Evolutionary conservation across 495 filamentous ascomycete genomes (phyloP), one percentile per base, ranked within the genome.

Genomic region (Trichoderma asperelloides): DNA sequence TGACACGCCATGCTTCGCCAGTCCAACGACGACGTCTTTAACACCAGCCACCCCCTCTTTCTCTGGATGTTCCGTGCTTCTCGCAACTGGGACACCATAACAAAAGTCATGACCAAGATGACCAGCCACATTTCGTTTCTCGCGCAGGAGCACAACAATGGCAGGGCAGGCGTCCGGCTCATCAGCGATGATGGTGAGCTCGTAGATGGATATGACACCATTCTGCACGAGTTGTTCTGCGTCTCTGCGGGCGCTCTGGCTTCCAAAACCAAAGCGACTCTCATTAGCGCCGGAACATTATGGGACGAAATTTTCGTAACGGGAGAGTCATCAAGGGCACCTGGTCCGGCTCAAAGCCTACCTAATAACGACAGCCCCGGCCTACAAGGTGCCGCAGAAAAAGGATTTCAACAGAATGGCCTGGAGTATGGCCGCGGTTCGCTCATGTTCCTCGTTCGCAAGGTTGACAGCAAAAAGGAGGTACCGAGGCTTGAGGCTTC

Each of bases 171-270:
- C 25, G 72, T 78, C 66, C 69, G 74, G 23, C 71, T 80, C 21
- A 74, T 78, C 41, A 73, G 76, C 65, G 72, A 80, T 2, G 72
- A 79, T 65, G 75, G 79, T 13, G 65, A 81, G 67, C 79, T 84
- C 23, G 80, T 87, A 62, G 82, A 83, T 18, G 82, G 91, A 67
- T 93, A 95, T 70, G 86, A 90, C 33, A 80, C 87, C 23, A 79
- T 91, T 15, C 93, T 97, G 77, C 89, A 91, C n/a, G 91, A 95
- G 67, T 81, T 91, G 7, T 96, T 96, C 77, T 96, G 92, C 69
- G 79, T 91, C 21, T 87, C 92, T 15, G 92, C 93, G 0, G 82
- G 87, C 3, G 85, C 86, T 49, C 84, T 97, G 15, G 90, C 93
- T 12, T 78, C 83, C 2, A 80, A 84, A 49, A 76, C 94, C 66